Percentiles rank a stretch among this genome's conserved stretches.
Evolutionary conservation across 2,329 filamentous ascomycete genomes (phyloP).

Genomic region (Plenodomus biglobosus): DNA sequence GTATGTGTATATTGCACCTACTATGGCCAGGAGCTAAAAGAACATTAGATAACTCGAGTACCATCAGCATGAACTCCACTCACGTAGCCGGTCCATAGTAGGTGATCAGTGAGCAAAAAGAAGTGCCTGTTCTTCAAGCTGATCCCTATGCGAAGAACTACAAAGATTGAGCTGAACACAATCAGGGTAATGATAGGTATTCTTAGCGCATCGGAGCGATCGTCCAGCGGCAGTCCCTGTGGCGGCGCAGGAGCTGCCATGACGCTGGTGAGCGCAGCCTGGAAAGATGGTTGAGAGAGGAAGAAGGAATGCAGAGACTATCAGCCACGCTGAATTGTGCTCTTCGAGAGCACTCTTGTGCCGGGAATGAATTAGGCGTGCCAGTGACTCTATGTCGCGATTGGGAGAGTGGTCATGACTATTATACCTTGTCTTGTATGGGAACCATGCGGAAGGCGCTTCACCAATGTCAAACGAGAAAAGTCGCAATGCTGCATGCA

Average conservation of each 20-base stretch:
- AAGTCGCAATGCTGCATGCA: conserved; percentile 1
- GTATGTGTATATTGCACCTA: conserved; percentile 22
- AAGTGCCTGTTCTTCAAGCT: conserved; percentile 26
- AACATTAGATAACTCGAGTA: conserved; percentile 3
- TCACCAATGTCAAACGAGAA: conserved; percentile 3
- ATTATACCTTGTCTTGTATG: conserved; percentile 8
- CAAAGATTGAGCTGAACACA: conserved; percentile 27
- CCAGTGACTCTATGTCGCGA: neutral
- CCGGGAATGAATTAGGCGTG: neutral
- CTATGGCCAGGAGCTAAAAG: conserved; percentile 21
- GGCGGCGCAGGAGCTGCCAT: conserved; percentile 17
- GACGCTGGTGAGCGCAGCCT: neutral
- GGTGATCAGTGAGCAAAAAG: conserved; percentile 27
- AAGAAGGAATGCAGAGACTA: neutral
- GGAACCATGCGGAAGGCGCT: neutral
- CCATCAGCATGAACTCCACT: neutral
- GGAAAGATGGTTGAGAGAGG: neutral
- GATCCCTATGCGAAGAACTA: conserved; percentile 18
- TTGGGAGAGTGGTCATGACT: conserved; percentile 1
- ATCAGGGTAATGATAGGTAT: conserved; percentile 26
- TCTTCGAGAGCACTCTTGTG: neutral
- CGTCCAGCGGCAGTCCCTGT: conserved; percentile 20
- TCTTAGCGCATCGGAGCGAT: conserved; percentile 25
- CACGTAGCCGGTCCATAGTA: conserved; percentile 29
- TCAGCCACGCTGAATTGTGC: neutral